Conservation (phyloP, 768 basidiomycete genomes). For the Rhizopogon salebrosus region DNA sequence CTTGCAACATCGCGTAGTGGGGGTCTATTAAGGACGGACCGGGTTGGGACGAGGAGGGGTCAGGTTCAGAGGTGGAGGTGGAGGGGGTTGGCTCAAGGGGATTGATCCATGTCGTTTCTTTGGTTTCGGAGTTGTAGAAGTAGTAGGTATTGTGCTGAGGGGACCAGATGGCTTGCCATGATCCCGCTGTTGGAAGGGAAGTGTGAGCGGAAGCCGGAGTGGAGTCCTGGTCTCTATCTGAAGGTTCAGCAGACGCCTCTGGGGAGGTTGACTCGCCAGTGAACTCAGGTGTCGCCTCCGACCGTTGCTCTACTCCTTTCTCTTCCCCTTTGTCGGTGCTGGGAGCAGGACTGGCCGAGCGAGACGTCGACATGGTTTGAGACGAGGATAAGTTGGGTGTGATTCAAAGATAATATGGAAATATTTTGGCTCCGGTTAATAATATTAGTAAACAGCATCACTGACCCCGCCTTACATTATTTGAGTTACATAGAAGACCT, state of each 20-base stretch:
- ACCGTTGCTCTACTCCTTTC: not conserved
- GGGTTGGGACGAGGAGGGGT: conserved; percentile 15
- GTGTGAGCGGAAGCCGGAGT: conserved; percentile 4
- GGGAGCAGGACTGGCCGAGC: conserved; percentile 10
- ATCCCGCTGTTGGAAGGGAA: conserved; percentile 21
- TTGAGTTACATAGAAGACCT: too few species aligned
- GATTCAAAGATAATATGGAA: not conserved
- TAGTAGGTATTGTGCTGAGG: conserved; percentile 79
- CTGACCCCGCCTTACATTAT: too few species aligned
- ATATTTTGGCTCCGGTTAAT: too few species aligned
- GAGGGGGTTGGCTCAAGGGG: conserved; percentile 47
- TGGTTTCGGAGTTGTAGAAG: conserved; percentile 71
- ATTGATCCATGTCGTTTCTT: conserved; percentile 83
- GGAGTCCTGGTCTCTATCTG: conserved; percentile 1
- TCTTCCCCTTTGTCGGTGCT: not conserved
- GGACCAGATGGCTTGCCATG: conserved; percentile 82
- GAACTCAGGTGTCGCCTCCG: not conserved
- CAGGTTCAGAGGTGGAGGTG: conserved; percentile 20
- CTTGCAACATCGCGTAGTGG: conserved; percentile 51
- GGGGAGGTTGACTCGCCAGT: conserved; percentile 2
- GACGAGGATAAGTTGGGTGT: not conserved
- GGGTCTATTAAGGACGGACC: conserved; percentile 21
- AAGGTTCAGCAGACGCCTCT: conserved; percentile 4
- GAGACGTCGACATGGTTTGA: conserved; percentile 4
- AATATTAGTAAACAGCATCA: too few species aligned